A percentile compares a stretch with the other conserved stretches of the same genome.
These are phyloP conservation scores for Yamadazyma mexicana DNA, from an alignment of 1,139 yeast species.

Conservation along the genomic window DNA sequence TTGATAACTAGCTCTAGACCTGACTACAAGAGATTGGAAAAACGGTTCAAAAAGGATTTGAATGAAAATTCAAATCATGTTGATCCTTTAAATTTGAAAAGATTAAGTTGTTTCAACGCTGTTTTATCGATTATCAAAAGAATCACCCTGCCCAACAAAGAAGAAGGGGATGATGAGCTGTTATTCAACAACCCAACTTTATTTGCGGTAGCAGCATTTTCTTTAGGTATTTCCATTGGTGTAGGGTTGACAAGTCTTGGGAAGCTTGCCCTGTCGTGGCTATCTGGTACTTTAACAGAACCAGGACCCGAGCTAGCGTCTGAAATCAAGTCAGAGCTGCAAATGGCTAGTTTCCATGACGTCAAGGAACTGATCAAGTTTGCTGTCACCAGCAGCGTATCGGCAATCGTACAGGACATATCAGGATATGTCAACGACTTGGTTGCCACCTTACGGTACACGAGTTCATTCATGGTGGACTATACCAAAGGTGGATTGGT, in stretches of 20 bases:
- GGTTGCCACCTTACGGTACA: conserved; percentile 9
- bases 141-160: not conserved
- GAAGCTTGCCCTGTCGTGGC: conserved; percentile 2
- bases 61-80: conserved; percentile 21
- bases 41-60: conserved; percentile 33
- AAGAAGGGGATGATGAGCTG: not conserved
- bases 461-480: conserved; percentile 24
- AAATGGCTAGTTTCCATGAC: not conserved
- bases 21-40: conserved; percentile 35
- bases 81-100: conserved; percentile 38
- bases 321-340: conserved; percentile 2
- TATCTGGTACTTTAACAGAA: conserved; percentile 4
- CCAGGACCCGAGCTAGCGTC: not conserved
- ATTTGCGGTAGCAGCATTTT: conserved; percentile 28
- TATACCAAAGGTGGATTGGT: conserved; percentile 28
- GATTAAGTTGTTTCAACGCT: conserved; percentile 10
- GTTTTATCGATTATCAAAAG: conserved; percentile 1
- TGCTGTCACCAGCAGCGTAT: not conserved
- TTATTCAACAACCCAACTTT: conserved; percentile 2
- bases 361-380: conserved; percentile 5
- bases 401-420: conserved; percentile 5
- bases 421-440: conserved; percentile 8
- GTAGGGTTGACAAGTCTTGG: conserved; percentile 24
- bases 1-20: conserved; percentile 23
- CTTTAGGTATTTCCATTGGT: conserved; percentile 40